Base-by-base conservation (phyloP, 1,284 basidiomycete genomes). In the Ustilago sp. region DNA sequence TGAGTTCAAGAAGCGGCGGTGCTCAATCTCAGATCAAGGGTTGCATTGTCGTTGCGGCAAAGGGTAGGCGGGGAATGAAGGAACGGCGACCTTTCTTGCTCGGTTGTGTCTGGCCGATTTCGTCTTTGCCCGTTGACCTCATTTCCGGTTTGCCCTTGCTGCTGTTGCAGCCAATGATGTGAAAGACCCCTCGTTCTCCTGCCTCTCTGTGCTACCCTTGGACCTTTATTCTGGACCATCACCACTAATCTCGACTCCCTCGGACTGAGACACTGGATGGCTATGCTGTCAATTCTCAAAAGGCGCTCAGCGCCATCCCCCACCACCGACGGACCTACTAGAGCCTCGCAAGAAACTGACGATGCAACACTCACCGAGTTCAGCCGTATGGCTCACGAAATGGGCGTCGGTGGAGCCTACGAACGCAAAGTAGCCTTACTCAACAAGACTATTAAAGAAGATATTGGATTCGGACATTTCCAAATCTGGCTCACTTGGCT, bases 391-490 rank as follows among this genome's bases (percentile, higher is more conserved):
- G 81, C 82, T 0, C 63, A 68, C n/a, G 82, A 83, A 41, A 72
- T 82, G 63, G 82, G 82, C 52, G 70, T 84, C 11, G 60, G 59
- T 4, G 76, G 64, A 5, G 59, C 71, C 2, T 83, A 81, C 72
- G 80, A 82, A 61, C 77, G 83, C 51, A 83, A 84, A 68, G 73
- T 83, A 9, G 61, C 70, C 2, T 64, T 83, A 8, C 50, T 83
- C 61, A 84, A 84, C 63, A 52, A 63, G n/a, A 59, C 74, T 36
- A 80, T 84, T 63, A 79, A 79, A 60, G 72, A 81, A 36, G 77
- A 81, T 17, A 82, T 91, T 63, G 90, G 91, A 23, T 91, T 90
- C 67, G 90, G 91, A 15, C 87, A 87, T 59, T 91, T 90, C 85
- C 90, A 91, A 79, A 86, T 87, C 71, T 89, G 90, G 83, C 87